phyloP scores from a whole-genome alignment of 1,139 yeast species.

The Scheffersomyces lignicola region DNA sequence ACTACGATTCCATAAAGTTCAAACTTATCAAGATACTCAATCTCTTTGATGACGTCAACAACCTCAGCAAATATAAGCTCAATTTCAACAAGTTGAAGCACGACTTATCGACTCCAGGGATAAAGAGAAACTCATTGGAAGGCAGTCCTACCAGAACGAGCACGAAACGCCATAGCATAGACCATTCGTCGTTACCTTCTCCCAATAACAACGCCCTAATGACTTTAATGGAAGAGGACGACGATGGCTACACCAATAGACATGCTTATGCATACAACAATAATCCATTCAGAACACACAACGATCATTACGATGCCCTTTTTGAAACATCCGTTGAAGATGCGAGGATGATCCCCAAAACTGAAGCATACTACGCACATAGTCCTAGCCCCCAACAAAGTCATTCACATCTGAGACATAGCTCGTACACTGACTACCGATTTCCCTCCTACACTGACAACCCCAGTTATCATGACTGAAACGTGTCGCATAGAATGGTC shows the following conservation, averaged over 20 bases:
- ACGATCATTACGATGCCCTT: neutral
- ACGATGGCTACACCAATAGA: neutral
- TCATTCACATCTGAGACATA: too few relatives aligned
- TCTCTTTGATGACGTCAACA: slow-evolving; percentile 26
- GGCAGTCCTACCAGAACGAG: slow-evolving; percentile 4
- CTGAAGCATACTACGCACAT: too few relatives aligned
- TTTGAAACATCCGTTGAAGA: neutral
- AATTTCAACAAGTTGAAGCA: slow-evolving; percentile 40
- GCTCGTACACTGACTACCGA: too few relatives aligned
- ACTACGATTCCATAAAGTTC: slow-evolving; percentile 23
- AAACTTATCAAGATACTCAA: slow-evolving; percentile 29
- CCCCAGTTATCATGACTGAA: too few relatives aligned
- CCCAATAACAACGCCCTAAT: neutral
- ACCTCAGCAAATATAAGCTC: slow-evolving; percentile 30
- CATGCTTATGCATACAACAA: neutral
- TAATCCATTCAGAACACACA: slow-evolving; percentile 1
- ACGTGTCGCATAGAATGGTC: too few relatives aligned
- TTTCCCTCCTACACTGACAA: too few relatives aligned
- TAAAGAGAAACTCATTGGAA: slow-evolving; percentile 19
- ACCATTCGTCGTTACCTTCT: neutral
- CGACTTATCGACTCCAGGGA: slow-evolving; percentile 41
- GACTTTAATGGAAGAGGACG: slow-evolving; percentile 3
- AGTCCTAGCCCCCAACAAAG: too few relatives aligned
- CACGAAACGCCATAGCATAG: neutral
- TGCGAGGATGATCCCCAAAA: too few relatives aligned